Evolutionary conservation across 495 filamentous ascomycete genomes (phyloP), one percentile per base, ranked within the genome.

Genomic region (Hypoxylon intermedium): DNA sequence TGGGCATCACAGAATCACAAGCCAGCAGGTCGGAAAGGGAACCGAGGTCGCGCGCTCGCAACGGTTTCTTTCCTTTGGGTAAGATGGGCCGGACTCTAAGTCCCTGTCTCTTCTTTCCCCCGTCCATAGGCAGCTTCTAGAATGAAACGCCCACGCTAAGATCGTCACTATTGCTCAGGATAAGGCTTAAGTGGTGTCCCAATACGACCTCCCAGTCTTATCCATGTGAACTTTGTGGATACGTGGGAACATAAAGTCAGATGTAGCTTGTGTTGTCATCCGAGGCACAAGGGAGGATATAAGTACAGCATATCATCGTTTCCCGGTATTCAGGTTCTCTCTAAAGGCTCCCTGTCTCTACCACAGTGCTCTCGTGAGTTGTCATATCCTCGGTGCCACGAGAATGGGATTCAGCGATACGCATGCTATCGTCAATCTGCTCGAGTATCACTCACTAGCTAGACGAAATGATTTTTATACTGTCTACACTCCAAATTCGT

Each of bases 221-320:
- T 37, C 30, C 46, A n/a, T 43, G 24, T 23, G 28, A 9, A 15
- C 6, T 26, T 19, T 13, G 30, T 37, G 19, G 13, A 11, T 30
- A 43, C 37, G 19, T 12, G 16, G 7, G 16, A 42, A 13, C 23
- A 19, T 5, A 19, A 33, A 36, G 9, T 24, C 13, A 43, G 33
- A 43, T 38, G 44, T 24, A 44, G 13, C 15, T 16, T 6, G 36
- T 41, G 24, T 41, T 40, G 11, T 7, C 9, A 42, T 33, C 41
- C 9, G 18, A 48, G 20, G 24, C 28, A 18, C 9, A 26, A 3
- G 33, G n/a, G 23, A 26, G 23, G 30, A 40, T 53, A 60, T 54
- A 60, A 60, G 49, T 60, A 53, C n/a, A n/a, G n/a, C n/a, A n/a
- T 42, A 48, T 15, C 3, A 9, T 37, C n/a, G 15, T 48, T 19